Conservation (phyloP, 2,329 filamentous ascomycete species). For the Fonsecaea monophora region DNA sequence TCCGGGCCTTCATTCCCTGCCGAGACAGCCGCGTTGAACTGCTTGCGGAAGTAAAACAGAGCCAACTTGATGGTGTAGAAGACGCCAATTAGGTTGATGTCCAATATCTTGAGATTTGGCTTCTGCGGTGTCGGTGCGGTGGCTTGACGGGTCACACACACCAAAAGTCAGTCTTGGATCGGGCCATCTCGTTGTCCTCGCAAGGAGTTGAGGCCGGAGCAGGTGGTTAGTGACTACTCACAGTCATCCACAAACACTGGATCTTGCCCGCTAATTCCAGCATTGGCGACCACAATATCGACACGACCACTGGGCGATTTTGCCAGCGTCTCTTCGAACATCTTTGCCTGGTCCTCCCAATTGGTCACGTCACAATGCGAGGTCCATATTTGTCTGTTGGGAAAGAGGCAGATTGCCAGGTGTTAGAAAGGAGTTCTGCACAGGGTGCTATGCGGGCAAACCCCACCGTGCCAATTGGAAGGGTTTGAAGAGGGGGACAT, state of each 20-base stretch:
- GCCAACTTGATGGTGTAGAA: conserved; percentile 49
- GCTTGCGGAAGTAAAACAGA: conserved; percentile 46
- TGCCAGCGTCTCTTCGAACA: conserved; percentile 65
- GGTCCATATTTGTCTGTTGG: background rate
- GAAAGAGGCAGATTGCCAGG: background rate
- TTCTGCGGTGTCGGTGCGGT: background rate
- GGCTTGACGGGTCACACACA: background rate
- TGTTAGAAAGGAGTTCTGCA: no score
- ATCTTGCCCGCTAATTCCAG: conserved; percentile 61
- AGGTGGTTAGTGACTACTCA: background rate
- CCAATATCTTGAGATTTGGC: conserved; percentile 45
- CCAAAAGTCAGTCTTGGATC: background rate
- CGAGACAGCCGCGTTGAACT: conserved; percentile 17
- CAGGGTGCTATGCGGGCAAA: no score
- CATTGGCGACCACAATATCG: conserved; percentile 70
- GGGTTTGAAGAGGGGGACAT: background rate
- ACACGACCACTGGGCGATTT: conserved; percentile 62
- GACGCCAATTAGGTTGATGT: conserved; percentile 45
- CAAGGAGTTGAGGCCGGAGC: background rate
- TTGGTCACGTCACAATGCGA: conserved; percentile 62
- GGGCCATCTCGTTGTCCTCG: background rate
- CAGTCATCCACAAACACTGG: conserved; percentile 39
- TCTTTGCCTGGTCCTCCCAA: conserved; percentile 67
- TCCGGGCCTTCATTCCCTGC: conserved; percentile 40
- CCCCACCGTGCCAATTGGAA: background rate